phyloP scores from a whole-genome alignment of 192 early-diverging fungal genomes.

The Backusella morwellensis region DNA sequence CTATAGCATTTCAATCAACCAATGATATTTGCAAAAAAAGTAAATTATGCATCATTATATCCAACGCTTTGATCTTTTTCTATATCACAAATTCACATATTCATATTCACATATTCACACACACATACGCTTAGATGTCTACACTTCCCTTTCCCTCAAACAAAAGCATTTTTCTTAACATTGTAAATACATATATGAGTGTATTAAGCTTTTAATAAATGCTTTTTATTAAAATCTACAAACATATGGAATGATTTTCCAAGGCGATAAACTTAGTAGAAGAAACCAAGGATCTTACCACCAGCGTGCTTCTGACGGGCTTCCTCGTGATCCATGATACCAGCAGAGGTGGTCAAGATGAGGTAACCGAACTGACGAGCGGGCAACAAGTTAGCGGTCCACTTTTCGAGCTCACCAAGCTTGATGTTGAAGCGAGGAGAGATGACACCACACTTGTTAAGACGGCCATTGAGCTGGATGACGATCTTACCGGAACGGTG shows the following conservation, averaged over 20 bases:
- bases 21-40: neutral
- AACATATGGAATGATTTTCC: neutral
- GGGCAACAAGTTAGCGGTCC: conserved; percentile 95
- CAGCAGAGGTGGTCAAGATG: conserved; percentile 88
- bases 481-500: conserved; percentile 98
- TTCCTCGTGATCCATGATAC: conserved; percentile 99
- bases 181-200: conserved; percentile 3
- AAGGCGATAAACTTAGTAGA: conserved; percentile 61
- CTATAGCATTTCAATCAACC: neutral
- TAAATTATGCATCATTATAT: neutral
- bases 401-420: conserved; percentile 92
- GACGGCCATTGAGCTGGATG: conserved; percentile 95
- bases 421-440: conserved; percentile 98
- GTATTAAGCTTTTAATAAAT: neutral
- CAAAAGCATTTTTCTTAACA: neutral
- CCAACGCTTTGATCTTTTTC: neutral
- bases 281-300: conserved; percentile 97
- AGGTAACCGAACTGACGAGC: conserved; percentile 99
- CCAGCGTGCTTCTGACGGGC: conserved; percentile 95
- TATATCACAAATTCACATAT: neutral
- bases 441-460: conserved; percentile 99
- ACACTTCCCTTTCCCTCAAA: neutral
- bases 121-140: neutral
- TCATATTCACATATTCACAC: no score
- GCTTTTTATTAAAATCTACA: conserved; percentile 7